These are phyloP conservation scores for Penicillium paxilli DNA, from an alignment of 495 filamentous ascomycete species.

Conservation along the genomic window DNA sequence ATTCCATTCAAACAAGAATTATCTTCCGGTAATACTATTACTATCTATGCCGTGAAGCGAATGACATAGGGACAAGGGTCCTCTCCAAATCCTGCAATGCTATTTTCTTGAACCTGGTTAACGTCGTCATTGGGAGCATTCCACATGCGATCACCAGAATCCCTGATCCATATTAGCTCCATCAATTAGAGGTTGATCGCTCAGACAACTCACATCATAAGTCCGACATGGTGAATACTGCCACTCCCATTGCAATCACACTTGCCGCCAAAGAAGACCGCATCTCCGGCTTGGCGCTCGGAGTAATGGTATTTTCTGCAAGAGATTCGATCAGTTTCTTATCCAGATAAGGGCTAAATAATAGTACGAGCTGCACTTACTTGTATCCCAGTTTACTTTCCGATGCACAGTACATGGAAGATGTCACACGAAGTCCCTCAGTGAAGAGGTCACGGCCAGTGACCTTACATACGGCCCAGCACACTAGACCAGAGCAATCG, in stretches of 20 bases:
- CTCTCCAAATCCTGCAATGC: conserved; percentile 14
- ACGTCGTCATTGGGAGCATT: conserved; percentile 22
- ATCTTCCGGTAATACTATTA: not conserved
- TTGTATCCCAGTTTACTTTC: conserved; percentile 17
- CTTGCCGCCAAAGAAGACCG: conserved; percentile 19
- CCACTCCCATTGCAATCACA: conserved; percentile 13
- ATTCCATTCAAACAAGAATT: not conserved
- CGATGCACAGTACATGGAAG: conserved; percentile 18
- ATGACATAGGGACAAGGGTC: conserved; percentile 18
- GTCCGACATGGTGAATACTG: conserved; percentile 18
- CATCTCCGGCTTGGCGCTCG: conserved; percentile 16
- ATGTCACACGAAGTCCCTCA: conserved; percentile 19
- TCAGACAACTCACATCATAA: conserved; percentile 19
- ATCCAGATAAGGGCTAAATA: too few species aligned
- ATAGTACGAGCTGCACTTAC: too few species aligned
- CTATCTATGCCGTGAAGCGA: conserved; percentile 5
- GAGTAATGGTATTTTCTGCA: conserved; percentile 18
- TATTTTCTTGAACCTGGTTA: conserved; percentile 21
- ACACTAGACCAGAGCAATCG: conserved; percentile 20
- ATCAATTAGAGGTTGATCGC: not conserved
- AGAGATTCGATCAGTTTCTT: not conserved
- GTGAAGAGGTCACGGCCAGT: conserved; percentile 20
- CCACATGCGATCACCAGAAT: conserved; percentile 24
- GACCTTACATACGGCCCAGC: conserved; percentile 21
- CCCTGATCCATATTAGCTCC: not conserved